Base-by-base conservation (phyloP, 2,329 filamentous ascomycete species). In the Hirsutella minnesotensis region DNA sequence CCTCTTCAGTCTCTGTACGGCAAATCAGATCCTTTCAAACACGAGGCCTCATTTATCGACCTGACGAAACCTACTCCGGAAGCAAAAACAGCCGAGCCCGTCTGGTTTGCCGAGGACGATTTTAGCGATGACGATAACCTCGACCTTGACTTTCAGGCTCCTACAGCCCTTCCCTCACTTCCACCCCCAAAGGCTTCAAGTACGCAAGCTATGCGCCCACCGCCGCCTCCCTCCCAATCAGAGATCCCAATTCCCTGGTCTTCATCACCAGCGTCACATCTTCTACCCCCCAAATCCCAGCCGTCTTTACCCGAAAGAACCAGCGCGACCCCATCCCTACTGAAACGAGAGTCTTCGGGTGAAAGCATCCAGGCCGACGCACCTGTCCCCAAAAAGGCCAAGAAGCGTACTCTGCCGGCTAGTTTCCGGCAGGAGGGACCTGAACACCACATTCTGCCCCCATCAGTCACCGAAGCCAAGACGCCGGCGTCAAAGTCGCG, bases 111-210 rank as follows among this genome's bases (percentile, higher is more conserved):
- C 46, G 84, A 88, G 48, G 81, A 90, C 52, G 89, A 95, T 56
- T 92, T 94, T 51, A 86, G 87, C 53, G 85, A 90, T 56, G 88
- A 95, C 51, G 73, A 81, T 18, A 76, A 87, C 43, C 68, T 94
- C 20, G 84, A 86, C 47, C 62, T 84, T 18, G 75, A 88, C 48
- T 73, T 79, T 41, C 72, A 84, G 45, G 71, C 77, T 45, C 77
- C 80, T 0, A 61, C 67, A 2, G 66, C 73, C 2, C 68, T 77
- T 3, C 69, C 68, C 8, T 15, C 62, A 51, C 50, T 52, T 20
- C n/a, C 27, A 5, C 59, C 53, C 48, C 45, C 51, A n/a, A 49
- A 51, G 43, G 46, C 46, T 10, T 18, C 47, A 13, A 30, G 51
- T n/a, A 53, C 54, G 19, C 51, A 57, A 39, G 51, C 46, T 33